Conservation (phyloP, 106 monocot genomes). For the Amphibolis antarctica region DNA sequence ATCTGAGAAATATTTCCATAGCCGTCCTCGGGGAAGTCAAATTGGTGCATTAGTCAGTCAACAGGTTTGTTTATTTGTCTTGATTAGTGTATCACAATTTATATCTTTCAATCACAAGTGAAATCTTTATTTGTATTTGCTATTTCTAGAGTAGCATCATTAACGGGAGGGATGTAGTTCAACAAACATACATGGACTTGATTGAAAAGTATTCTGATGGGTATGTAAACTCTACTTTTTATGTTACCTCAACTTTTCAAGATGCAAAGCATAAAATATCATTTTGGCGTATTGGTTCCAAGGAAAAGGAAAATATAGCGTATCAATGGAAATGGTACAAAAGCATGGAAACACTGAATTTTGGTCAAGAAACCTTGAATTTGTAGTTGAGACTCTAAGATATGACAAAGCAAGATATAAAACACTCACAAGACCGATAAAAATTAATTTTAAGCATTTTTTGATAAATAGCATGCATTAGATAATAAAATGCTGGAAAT, state of each 20-base stretch:
- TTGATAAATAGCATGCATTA: too few relatives aligned
- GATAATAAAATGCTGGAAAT: too few relatives aligned
- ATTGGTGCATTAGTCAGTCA: conserved; percentile 88
- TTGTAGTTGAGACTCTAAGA: too few relatives aligned
- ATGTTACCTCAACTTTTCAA: not conserved
- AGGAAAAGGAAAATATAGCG: too few relatives aligned
- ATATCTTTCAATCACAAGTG: not conserved
- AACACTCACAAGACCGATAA: too few relatives aligned
- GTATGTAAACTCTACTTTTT: conserved; percentile 24
- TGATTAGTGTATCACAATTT: not conserved
- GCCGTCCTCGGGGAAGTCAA: conserved; percentile 87
- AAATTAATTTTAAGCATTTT: too few relatives aligned
- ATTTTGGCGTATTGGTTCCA: too few relatives aligned
- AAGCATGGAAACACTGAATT: too few relatives aligned
- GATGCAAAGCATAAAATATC: too few relatives aligned
- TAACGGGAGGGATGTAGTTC: conserved; percentile 59
- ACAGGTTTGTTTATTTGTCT: conserved; percentile 43
- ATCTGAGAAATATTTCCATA: conserved; percentile 82
- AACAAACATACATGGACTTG: conserved; percentile 50
- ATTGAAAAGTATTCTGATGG: conserved; percentile 66
- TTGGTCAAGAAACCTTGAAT: too few relatives aligned
- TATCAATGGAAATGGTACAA: too few relatives aligned
- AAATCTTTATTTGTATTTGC: not conserved
- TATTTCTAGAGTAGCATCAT: conserved; percentile 53
- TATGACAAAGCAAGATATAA: too few relatives aligned